A percentile compares a stretch with the other conserved stretches of the same genome.
phyloP scores from a whole-genome alignment of 1,284 basidiomycete genomes.

The Malassezia dermatis region DNA sequence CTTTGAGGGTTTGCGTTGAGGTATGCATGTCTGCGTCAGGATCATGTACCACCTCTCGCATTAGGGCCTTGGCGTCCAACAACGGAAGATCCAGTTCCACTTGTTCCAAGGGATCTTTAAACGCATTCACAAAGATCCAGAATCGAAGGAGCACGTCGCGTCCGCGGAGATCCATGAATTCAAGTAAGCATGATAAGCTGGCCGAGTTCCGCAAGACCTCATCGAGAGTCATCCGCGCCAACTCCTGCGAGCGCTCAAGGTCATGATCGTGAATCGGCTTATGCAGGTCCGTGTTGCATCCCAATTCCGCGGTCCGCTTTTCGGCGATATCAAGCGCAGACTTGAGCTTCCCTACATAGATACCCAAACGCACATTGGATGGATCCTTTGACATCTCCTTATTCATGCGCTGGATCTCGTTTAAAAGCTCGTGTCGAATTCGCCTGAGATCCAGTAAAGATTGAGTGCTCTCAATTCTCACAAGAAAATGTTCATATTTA shows the following conservation, averaged over 20 bases:
- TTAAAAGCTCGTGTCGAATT: not conserved
- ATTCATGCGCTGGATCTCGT: not conserved
- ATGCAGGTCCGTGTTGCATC: not conserved
- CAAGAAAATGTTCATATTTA: not conserved
- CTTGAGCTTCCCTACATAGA: not conserved
- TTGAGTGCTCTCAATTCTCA: conserved; percentile 59
- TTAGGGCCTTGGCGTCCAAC: not conserved
- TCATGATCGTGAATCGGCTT: not conserved
- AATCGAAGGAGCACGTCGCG: conserved; percentile 82
- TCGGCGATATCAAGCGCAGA: not conserved
- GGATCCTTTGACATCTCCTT: not conserved
- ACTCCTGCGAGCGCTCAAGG: not conserved
- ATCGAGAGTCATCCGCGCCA: conserved; percentile 10
- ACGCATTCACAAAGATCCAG: conserved; percentile 91
- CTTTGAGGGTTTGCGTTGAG: not conserved
- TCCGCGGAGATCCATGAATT: conserved; percentile 84
- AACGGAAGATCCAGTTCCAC: not conserved
- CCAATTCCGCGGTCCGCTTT: not conserved
- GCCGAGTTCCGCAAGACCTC: conserved; percentile 75
- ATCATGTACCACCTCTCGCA: not conserved
- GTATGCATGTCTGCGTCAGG: not conserved
- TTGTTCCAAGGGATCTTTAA: conserved; percentile 82
- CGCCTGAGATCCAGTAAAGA: conserved; percentile 64
- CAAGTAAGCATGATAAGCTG: conserved; percentile 88
- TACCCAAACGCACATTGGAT: not conserved